Base-by-base conservation (phyloP, 306 rosid species). In the Sechiopsis laciniata region DNA sequence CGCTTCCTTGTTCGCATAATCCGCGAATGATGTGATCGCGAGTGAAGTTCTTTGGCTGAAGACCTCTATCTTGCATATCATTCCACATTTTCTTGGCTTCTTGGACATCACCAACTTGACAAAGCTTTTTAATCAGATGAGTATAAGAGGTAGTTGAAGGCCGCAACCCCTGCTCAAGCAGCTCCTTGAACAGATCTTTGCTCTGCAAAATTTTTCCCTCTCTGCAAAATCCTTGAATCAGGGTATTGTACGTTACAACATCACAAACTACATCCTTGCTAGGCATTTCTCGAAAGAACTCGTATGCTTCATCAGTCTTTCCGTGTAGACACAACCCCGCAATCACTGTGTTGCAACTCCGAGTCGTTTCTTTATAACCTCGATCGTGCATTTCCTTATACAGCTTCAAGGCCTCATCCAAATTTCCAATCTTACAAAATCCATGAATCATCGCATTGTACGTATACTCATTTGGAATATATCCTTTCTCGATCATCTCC, bases 401-500 rank as follows among this genome's bases (percentile, higher is more conserved):
- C 51, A 88, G 80, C 81, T 78, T 84, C 78, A 72, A 46, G 54
- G 87, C 94, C 76, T 77, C 66, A 20, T 60, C 86, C 29, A 87
- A 69, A 80, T 85, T 17, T 45, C 90, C 89, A 54, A 65, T 67
- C 79, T 75, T 83, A 76, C 76, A 83, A 67, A 67, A 84, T 73
- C 88, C 89, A 74, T 80, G 20, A 79, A 91, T 83, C 83, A 86
- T 65, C 24, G 82, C 70, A 75, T 73, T 87, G 81, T 83, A 89
- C 17, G 90, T 81, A 71, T 81, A 76, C 61, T 88, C 88, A 66
- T 87, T 88, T 17, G 97, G 94, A 76, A 74, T 71, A 76, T 73
- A 52, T 58, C 97, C 95, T 71, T 86, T 86, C 14, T 46, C 82
- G 79, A 82, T 84, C 96, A 92, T 88, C 94, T 92, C 95, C 78